Base-by-base conservation (phyloP, 768 basidiomycete species). In the Coprinellus micaceus region DNA sequence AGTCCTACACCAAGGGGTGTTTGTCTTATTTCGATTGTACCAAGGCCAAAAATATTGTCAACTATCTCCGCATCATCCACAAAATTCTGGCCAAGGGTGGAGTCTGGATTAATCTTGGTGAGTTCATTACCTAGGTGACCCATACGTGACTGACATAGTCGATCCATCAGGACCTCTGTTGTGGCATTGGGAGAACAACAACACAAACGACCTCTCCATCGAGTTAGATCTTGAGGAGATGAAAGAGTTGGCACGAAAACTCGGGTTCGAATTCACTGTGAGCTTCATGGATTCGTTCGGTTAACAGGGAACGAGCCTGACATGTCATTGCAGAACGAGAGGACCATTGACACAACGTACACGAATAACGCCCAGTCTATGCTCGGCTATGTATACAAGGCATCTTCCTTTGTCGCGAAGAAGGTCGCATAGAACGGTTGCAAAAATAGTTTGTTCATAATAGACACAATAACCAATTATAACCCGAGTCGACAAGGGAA, bases 121-220 rank as follows among this genome's bases (percentile, higher is more conserved):
- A 9, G 76, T 26, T 52, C n/a, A n/a, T n/a, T n/a, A n/a, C n/a
- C n/a, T n/a, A n/a, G n/a, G n/a, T n/a, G n/a, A n/a, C n/a, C n/a
- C n/a, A n/a, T n/a, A n/a, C n/a, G n/a, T n/a, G n/a, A n/a, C n/a
- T n/a, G n/a, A n/a, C n/a, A n/a, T n/a, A n/a, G n/a, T n/a, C n/a
- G n/a, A 39, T 44, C 24, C n/a, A 7, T 28, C n/a, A n/a, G 24
- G 25, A 26, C 96, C 96, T 0, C 73, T 96, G 1, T 72, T 98
- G n/a, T 98, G 96, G 95, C 96, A 98, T 67, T 98, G 86, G 70
- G 95, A 98, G 66, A 95, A 96, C 70, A 94, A 91, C 65, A 78
- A 68, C 53, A 82, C 84, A 40, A 83, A 85, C 60, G 92, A 96
- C 60, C 79, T 84, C 0, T 93, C 91, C 1, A 79, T 98, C 33